phyloP scores from a whole-genome alignment of 352 stramenopile species.

The Globisporangium nagaii region DNA sequence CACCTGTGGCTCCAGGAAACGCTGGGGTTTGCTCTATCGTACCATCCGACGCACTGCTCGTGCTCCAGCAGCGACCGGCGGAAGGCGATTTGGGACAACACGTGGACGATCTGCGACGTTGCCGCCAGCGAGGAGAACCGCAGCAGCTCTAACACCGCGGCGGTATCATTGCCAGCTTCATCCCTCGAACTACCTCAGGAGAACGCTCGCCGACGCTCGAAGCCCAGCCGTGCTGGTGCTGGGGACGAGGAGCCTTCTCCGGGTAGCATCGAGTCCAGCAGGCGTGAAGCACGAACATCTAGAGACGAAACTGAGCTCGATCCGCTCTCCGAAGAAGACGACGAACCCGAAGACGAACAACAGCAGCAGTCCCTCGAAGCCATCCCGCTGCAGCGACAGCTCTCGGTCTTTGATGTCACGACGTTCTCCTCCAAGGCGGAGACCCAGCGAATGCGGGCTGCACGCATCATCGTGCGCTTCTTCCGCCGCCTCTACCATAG shows the following conservation, averaged over 20 bases:
- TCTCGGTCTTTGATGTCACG: not conserved
- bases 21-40: not conserved
- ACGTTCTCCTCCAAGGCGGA: slow-evolving; percentile 10
- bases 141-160: not conserved
- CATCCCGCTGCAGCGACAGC: not conserved
- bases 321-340: not conserved
- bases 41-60: slow-evolving; percentile 4
- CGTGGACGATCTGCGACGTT: slow-evolving; percentile 17
- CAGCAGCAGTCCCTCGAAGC: not conserved
- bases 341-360: not conserved
- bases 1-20: slow-evolving; percentile 11
- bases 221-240: too few species aligned
- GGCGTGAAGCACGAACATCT: not conserved
- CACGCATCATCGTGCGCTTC: slow-evolving; percentile 57
- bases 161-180: not conserved
- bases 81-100: slow-evolving; percentile 7
- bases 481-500: slow-evolving; percentile 30
- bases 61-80: not conserved
- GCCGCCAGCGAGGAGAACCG: not conserved
- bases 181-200: not conserved
- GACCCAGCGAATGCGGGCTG: slow-evolving; percentile 28
- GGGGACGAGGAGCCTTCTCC: too few species aligned
- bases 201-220: not conserved
- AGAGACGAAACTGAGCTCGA: not conserved
- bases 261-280: not conserved